phyloP scores from a whole-genome alignment of 768 basidiomycete species.

The Scleroderma citrinum region DNA sequence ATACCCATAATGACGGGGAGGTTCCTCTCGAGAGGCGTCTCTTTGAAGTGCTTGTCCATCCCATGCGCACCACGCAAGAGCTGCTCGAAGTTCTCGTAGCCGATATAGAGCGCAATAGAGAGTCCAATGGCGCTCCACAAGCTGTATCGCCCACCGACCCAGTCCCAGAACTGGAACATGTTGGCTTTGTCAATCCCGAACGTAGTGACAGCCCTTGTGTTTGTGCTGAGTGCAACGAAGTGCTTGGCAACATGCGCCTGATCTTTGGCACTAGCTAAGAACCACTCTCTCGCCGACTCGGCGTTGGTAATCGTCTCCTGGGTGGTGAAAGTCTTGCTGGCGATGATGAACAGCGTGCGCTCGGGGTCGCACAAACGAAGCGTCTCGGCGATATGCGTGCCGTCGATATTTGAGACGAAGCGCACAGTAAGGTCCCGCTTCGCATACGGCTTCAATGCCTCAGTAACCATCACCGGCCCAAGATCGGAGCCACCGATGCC shows the following conservation, averaged over 20 bases:
- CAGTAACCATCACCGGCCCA: slow-evolving; percentile 98
- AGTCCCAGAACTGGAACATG: slow-evolving; percentile 99
- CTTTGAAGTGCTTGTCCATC: slow-evolving; percentile 97
- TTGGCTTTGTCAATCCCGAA: slow-evolving; percentile 90
- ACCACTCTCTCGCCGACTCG: slow-evolving; percentile 90
- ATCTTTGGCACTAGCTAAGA: slow-evolving; percentile 78
- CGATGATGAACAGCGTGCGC: slow-evolving; percentile 94
- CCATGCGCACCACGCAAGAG: slow-evolving; percentile 90
- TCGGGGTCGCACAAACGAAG: slow-evolving; percentile 78
- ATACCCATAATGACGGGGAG: slow-evolving; percentile 87
- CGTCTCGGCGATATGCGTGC: slow-evolving; percentile 92
- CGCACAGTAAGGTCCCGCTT: slow-evolving; percentile 82
- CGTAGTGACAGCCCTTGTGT: slow-evolving; percentile 85
- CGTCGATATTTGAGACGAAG: slow-evolving; percentile 98
- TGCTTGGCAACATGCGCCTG: slow-evolving; percentile 95
- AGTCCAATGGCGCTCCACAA: slow-evolving; percentile 98
- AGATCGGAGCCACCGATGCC: slow-evolving; percentile 98
- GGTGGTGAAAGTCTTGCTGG: slow-evolving; percentile 99
- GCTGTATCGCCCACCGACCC: slow-evolving; percentile 98
- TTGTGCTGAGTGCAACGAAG: slow-evolving; percentile 97
- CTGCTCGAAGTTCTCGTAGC: slow-evolving; percentile 89
- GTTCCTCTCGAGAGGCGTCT: slow-evolving; percentile 82
- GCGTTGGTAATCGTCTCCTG: slow-evolving; percentile 99
- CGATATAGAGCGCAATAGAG: slow-evolving; percentile 88
- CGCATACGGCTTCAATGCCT: slow-evolving; percentile 90